A percentile compares a stretch with the other conserved stretches of the same genome.
Conservation (phyloP, 257 asterid species). For the Mitragyna speciosa region DNA sequence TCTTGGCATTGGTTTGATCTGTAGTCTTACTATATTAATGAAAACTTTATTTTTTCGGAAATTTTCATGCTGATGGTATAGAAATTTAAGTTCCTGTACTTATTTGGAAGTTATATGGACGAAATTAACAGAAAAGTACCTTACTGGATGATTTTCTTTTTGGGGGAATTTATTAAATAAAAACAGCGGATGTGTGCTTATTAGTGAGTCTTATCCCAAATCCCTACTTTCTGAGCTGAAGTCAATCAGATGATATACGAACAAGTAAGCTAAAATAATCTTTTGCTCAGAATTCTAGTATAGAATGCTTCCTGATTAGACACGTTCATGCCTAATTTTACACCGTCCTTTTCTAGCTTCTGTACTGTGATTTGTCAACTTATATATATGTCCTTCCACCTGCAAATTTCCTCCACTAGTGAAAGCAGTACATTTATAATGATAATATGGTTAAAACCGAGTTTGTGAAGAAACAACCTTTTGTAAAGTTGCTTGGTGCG, state of each 20-base stretch:
- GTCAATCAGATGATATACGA: neutral
- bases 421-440: neutral
- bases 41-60: neutral
- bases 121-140: neutral
- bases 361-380: neutral
- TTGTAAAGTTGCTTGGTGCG: too few relatives aligned
- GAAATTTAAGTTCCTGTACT: neutral
- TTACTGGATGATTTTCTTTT: neutral
- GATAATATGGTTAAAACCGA: neutral
- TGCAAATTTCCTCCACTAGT: neutral
- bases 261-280: neutral
- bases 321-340: neutral
- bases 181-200: neutral
- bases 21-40: neutral
- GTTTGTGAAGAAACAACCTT: too few relatives aligned
- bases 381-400: neutral
- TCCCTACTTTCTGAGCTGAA: neutral
- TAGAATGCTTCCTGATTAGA: neutral
- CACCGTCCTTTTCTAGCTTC: neutral
- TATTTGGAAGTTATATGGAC: neutral
- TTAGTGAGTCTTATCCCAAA: constrained; percentile 1
- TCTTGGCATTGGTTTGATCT: neutral
- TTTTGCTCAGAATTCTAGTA: neutral
- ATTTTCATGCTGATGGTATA: neutral
- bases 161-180: neutral